Evolutionary conservation across 768 basidiomycete genomes (phyloP).

Genomic region (Suillus spraguei): DNA sequence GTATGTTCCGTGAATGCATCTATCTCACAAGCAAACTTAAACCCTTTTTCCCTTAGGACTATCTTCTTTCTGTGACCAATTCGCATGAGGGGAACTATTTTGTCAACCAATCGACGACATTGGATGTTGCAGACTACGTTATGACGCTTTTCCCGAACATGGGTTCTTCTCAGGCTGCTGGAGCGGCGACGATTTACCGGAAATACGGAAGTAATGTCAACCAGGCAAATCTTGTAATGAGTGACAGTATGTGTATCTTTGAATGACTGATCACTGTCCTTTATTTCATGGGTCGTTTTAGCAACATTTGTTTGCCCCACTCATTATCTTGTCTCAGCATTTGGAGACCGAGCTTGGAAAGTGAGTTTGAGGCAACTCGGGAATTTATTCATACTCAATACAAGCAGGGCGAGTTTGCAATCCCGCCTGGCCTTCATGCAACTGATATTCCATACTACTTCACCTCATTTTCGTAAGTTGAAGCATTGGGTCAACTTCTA

Average conservation of each 20-base stretch:
- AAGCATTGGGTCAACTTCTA: not conserved
- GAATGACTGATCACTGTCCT: not conserved
- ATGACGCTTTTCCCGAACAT: constrained; percentile 45
- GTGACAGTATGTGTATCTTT: constrained; percentile 37
- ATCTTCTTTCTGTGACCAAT: constrained; percentile 31
- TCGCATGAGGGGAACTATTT: constrained; percentile 35
- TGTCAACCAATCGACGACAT: constrained; percentile 28
- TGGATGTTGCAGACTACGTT: constrained; percentile 21
- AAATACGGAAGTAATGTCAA: constrained; percentile 32
- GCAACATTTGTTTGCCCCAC: constrained; percentile 31
- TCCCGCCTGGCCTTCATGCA: constrained; percentile 33
- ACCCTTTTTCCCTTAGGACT: constrained; percentile 16
- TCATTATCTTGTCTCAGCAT: constrained; percentile 23
- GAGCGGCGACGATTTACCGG: constrained; percentile 32
- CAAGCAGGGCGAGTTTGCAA: constrained; percentile 32
- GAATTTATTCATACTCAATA: constrained; percentile 18
- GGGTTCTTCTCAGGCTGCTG: constrained; percentile 25
- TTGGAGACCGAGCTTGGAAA: constrained; percentile 26
- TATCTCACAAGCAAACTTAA: constrained; percentile 3
- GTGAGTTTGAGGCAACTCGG: constrained; percentile 27
- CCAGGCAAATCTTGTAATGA: constrained; percentile 40
- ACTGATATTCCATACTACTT: constrained; percentile 45
- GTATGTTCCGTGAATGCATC: constrained; percentile 29
- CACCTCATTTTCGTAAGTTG: constrained; percentile 31
- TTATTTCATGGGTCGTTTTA: constrained; percentile 10